Evolutionary conservation across 2,329 filamentous ascomycete species (phyloP).

Genomic region (Pyricularia grisea): DNA sequence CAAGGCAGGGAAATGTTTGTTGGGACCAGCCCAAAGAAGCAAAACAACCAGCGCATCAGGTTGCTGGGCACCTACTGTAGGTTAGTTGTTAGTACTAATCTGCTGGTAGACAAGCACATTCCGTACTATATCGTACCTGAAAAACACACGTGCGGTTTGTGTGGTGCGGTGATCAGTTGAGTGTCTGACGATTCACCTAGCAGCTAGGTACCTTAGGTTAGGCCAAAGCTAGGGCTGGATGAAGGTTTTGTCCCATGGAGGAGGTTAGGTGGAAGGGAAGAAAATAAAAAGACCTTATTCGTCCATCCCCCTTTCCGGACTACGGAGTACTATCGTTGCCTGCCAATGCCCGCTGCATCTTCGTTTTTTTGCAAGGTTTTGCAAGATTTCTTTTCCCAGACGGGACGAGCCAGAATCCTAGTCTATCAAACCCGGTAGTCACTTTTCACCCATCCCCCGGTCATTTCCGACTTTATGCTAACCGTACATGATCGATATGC

Average conservation of each 20-base stretch:
- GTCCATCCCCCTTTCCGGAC: no score
- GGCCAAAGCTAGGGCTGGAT: no score
- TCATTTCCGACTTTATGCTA: constrained; percentile 1
- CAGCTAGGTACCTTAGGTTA: no score
- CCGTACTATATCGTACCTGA: background rate
- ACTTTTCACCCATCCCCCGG: background rate
- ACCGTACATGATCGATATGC: background rate
- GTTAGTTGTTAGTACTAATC: background rate
- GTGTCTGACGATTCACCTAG: no score
- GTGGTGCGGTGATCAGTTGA: no score
- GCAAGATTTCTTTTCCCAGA: background rate
- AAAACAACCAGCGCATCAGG: background rate
- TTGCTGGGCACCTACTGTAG: background rate
- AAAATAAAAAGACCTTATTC: no score
- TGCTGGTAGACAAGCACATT: background rate
- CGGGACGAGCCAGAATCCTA: background rate
- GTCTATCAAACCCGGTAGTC: background rate
- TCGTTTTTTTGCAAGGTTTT: background rate
- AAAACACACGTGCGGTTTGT: background rate
- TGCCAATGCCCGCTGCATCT: background rate
- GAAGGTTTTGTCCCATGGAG: no score
- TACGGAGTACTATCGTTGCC: no score
- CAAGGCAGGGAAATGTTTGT: background rate
- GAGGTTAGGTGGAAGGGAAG: no score
- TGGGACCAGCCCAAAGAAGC: background rate